Conservation (phyloP, 148 eudicot genomes). For the Euryodendron excelsum region DNA sequence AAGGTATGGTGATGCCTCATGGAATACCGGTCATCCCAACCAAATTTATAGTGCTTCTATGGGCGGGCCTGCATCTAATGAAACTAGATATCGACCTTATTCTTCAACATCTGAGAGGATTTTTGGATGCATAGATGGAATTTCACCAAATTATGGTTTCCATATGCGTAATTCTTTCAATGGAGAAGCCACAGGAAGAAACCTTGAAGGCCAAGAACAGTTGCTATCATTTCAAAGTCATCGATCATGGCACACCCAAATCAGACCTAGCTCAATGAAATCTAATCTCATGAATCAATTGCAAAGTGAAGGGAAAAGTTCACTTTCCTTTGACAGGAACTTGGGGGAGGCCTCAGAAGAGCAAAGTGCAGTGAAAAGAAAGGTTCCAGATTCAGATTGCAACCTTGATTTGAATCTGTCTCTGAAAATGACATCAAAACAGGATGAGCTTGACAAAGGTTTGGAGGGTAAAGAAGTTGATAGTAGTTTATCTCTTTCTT, state of each 20-base stretch:
- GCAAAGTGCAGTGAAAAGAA: slow-evolving; percentile 30
- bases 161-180: not conserved
- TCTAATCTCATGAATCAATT: slow-evolving; percentile 1
- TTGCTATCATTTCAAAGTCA: slow-evolving; percentile 4
- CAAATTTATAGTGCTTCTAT: slow-evolving; percentile 17
- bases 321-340: not conserved
- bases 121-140: slow-evolving; percentile 1
- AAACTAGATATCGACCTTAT: slow-evolving; percentile 13
- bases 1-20: slow-evolving; percentile 25
- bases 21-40: slow-evolving; percentile 16
- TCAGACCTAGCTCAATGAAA: slow-evolving; percentile 4
- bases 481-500: slow-evolving; percentile 31
- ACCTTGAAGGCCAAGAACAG: slow-evolving; percentile 11
- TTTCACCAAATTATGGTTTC: slow-evolving; percentile 7
- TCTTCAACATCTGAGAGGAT: slow-evolving; percentile 17
- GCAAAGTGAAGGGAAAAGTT: not conserved
- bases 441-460: slow-evolving; percentile 2
- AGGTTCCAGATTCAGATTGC: slow-evolving; percentile 19
- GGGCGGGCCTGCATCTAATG: slow-evolving; percentile 10
- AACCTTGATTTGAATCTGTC: slow-evolving; percentile 47
- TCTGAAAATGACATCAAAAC: slow-evolving; percentile 31
- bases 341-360: not conserved
- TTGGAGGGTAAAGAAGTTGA: slow-evolving; percentile 14
- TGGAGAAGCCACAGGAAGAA: not conserved
- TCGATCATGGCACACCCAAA: not conserved